phyloP scores from a whole-genome alignment of 2,329 filamentous ascomycete genomes.

The Xylariaceae sp. region DNA sequence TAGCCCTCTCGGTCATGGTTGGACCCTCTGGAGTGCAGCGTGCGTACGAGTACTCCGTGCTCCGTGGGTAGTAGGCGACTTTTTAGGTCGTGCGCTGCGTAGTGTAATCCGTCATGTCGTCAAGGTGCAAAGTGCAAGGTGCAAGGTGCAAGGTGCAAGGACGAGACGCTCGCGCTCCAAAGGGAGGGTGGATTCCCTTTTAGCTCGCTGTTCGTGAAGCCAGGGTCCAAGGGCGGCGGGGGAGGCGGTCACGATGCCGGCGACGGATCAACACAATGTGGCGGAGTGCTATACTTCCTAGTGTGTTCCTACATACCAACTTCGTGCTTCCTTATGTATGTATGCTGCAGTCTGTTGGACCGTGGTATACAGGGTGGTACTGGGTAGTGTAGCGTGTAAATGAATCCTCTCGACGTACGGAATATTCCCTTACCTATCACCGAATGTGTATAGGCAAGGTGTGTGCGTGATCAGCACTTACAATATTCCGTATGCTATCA shows the following conservation, averaged over 20 bases:
- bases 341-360: neutral
- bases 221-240: constrained; percentile 7
- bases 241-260: constrained; percentile 17
- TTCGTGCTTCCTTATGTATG: neutral
- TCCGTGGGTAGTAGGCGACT: too few relatives aligned
- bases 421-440: too few relatives aligned
- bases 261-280: constrained; percentile 12
- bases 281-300: constrained; percentile 11
- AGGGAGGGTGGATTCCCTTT: constrained; percentile 4
- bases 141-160: too few relatives aligned
- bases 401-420: too few relatives aligned
- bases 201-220: neutral
- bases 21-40: neutral
- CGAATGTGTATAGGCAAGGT: neutral
- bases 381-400: too few relatives aligned
- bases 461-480: neutral
- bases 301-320: neutral
- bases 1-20: neutral
- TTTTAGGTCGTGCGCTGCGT: too few relatives aligned
- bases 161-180: neutral
- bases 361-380: too few relatives aligned
- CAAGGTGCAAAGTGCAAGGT: too few relatives aligned
- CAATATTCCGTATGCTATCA: neutral
- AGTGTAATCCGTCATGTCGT: neutral
- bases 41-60: neutral